These are phyloP conservation scores for Brassica nigra DNA, from an alignment of 345 rosid genomes.

Conservation along the genomic window DNA sequence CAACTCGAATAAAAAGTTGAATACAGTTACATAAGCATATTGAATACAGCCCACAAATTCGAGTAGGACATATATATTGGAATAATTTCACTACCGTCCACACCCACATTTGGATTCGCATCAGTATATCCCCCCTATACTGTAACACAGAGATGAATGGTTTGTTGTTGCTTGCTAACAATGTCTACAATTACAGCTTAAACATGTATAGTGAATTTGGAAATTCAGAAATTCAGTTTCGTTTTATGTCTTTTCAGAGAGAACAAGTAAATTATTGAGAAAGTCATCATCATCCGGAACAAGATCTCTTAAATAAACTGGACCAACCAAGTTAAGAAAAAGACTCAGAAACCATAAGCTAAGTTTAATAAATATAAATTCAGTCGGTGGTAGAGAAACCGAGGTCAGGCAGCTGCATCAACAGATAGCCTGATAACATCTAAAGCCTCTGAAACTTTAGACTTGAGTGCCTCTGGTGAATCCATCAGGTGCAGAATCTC, in stretches of 20 bases:
- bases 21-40: too few relatives aligned
- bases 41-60: too few relatives aligned
- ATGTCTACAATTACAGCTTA: background rate
- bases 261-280: background rate
- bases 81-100: too few relatives aligned
- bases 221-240: background rate
- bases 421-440: too few relatives aligned
- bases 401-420: too few relatives aligned
- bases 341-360: slow-evolving; percentile 2
- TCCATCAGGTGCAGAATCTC: slow-evolving; percentile 56
- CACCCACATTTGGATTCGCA: too few relatives aligned
- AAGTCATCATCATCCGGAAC: background rate
- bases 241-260: background rate
- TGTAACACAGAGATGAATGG: too few relatives aligned
- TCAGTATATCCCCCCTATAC: too few relatives aligned
- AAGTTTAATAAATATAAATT: background rate
- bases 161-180: too few relatives aligned
- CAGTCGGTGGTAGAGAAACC: slow-evolving; percentile 1
- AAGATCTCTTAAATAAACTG: background rate
- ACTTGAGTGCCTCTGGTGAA: background rate
- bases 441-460: too few relatives aligned
- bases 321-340: slow-evolving; percentile 11
- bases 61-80: too few relatives aligned
- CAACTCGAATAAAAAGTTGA: too few relatives aligned
- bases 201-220: background rate